phyloP scores from a whole-genome alignment of 192 early-diverging fungal species.

The Backusella parvicylindrica region DNA sequence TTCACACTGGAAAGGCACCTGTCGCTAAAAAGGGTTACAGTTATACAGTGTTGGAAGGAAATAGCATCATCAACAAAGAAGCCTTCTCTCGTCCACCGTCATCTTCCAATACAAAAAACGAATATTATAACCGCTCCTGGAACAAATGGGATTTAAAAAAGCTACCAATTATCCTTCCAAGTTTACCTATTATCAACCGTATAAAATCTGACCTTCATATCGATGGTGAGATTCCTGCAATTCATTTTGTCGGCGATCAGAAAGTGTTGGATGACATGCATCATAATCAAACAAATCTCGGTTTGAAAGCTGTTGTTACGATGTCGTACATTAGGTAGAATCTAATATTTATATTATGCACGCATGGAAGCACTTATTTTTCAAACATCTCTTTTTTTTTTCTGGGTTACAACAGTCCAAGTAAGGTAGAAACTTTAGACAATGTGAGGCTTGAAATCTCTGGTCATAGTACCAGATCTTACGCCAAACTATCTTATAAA shows the following conservation, averaged over 20 bases:
- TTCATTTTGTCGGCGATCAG: not conserved
- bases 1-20: not conserved
- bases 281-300: not conserved
- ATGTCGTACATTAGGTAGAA: constrained; percentile 3
- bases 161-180: not conserved
- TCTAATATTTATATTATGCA: not conserved
- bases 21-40: not conserved
- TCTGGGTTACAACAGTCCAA: not conserved
- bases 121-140: not conserved
- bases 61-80: not conserved
- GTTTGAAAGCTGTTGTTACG: not conserved
- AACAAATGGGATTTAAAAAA: not conserved
- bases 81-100: not conserved
- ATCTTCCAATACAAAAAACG: not conserved
- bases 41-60: not conserved
- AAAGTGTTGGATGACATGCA: not conserved
- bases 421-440: not conserved
- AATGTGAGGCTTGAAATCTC: not conserved
- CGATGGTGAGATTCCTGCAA: not conserved
- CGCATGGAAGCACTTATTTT: not conserved
- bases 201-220: not conserved
- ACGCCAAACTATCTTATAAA: not conserved
- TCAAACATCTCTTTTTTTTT: not conserved
- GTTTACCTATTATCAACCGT: not conserved
- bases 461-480: not conserved